A percentile compares a stretch with the other conserved stretches of the same genome.
These are phyloP conservation scores for Euphrasia arctica DNA, from an alignment of 305 asterid species.

Conservation along the genomic window DNA sequence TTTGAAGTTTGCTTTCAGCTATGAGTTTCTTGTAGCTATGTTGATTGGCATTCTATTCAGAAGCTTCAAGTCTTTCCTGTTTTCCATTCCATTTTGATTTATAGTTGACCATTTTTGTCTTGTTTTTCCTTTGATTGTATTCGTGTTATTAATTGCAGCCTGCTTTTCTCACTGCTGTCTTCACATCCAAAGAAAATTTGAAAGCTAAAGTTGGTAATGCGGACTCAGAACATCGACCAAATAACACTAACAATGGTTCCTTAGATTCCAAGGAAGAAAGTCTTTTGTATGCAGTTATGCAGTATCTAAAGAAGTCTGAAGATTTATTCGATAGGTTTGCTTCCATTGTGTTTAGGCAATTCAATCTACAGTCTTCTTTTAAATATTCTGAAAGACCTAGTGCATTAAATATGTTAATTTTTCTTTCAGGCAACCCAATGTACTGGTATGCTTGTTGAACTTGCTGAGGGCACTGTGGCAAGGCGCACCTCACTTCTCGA, in stretches of 20 bases:
- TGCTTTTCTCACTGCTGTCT: conserved; percentile 69
- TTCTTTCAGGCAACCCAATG: conserved; percentile 53
- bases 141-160: conserved; percentile 49
- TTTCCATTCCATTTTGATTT: not conserved
- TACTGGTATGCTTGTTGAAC: conserved; percentile 53
- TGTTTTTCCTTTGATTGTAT: conserved; percentile 19
- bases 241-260: conserved; percentile 36
- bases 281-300: conserved; percentile 46
- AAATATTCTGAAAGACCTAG: not conserved
- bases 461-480: conserved; percentile 95
- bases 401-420: conserved; percentile 27
- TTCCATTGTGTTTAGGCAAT: conserved; percentile 5
- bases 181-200: conserved; percentile 41
- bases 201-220: conserved; percentile 35
- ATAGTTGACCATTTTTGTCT: conserved; percentile 8
- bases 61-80: conserved; percentile 2
- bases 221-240: conserved; percentile 34
- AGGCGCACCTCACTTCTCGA: conserved; percentile 82
- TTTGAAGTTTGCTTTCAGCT: conserved; percentile 11
- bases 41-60: conserved; percentile 16
- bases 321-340: conserved; percentile 64
- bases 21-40: conserved; percentile 1
- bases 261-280: conserved; percentile 42
- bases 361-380: conserved; percentile 16
- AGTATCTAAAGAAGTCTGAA: conserved; percentile 53